Evolutionary conservation across 495 filamentous ascomycete genomes (phyloP), one percentile per base, ranked within the genome.

Genomic region (Talaromyces nanjingensis): DNA sequence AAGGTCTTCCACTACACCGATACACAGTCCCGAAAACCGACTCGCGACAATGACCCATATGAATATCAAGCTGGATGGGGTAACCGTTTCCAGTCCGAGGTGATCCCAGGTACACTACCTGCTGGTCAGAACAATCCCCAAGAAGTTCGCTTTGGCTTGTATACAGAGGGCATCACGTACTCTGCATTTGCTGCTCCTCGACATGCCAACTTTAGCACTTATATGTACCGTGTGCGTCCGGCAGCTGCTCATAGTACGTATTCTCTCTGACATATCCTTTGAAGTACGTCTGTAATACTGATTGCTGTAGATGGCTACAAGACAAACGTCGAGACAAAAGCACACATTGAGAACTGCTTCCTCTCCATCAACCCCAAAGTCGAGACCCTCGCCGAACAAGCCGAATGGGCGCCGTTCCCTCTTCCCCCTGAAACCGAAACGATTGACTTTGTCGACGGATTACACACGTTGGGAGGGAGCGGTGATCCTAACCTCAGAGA

Each of bases 91-190:
- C 69, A 74, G 58, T 77, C 76, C 11, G 76, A 79, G 59, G 71
- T 76, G n/a, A 76, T 79, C 42, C 76, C 76, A 0, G 76, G 76
- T 5, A 75, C 74, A 3, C 58, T 78, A 2, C 76, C 76, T 9
- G 72, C 72, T 8, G 76, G 73, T 4, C 76, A 78, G 64, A 78
- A 78, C 63, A 78, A 77, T 49, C 76, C 76, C 11, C 76, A 77
- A 22, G 72, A 74, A 25, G 55, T 64, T 31, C 70, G 75, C 0
- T 79, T 76, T 58, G 76, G 75, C 14, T 67, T 87, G 22, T 82
- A 87, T 66, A 84, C 84, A n/a, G 86, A 88, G 73, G 84, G 84
- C 1, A 73, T 86, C 24, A 80, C 84, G 8, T 86, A 86, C 68
- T 82, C 79, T 49, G 85, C 76, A 6, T 79, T 79, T 65, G 71